Evolutionary conservation across 306 rosid species (phyloP), one percentile per base, ranked within the genome.

Genomic region (Mimosa bimucronata): DNA sequence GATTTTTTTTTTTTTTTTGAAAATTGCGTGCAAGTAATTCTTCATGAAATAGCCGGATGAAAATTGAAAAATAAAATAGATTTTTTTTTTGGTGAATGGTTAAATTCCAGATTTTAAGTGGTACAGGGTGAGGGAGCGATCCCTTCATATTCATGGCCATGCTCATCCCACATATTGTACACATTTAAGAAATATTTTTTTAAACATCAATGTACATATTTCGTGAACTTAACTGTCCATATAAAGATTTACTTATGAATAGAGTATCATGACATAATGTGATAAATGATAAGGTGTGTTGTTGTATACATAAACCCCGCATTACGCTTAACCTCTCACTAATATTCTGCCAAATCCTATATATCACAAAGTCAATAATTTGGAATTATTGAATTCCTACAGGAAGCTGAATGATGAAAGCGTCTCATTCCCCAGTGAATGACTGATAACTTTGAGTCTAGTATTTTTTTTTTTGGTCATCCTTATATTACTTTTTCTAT

Each of bases 371-470:
- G 14, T 55, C 30, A 18, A 31, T 21, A 29, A 7, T 37, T 18
- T 73, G 50, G 16, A 71, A 75, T 71, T 62, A 37, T 7, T 81
- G 0, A 45, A 74, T 48, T 83, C 72, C 37, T 41, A 26, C n/a
- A 13, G 18, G 53, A 46, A 46, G 19, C 15, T 14, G 53, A 46
- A 15, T 15, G 12, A 15, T 15, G 53, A 14, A 46, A 46, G 53
- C 12, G 19, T 46, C 53, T 46, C 7, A 3, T 46, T 46, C n/a
- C 19, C 1, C 18, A 46, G 53, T 52, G 58, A 6, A 52, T 52
- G 50, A 45, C 50, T 45, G 15, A 34, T 34, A 45, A 45, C 50
- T 45, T 13, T 13, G 13, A 45, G 50, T 45, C 45, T 12, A 41
- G 2, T 41, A 12, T 7, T 1, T 41, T 9, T 41, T 13, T 45